These are phyloP conservation scores for Nicotiana noctiflora DNA, from an alignment of 257 asterid species.

Conservation along the genomic window DNA sequence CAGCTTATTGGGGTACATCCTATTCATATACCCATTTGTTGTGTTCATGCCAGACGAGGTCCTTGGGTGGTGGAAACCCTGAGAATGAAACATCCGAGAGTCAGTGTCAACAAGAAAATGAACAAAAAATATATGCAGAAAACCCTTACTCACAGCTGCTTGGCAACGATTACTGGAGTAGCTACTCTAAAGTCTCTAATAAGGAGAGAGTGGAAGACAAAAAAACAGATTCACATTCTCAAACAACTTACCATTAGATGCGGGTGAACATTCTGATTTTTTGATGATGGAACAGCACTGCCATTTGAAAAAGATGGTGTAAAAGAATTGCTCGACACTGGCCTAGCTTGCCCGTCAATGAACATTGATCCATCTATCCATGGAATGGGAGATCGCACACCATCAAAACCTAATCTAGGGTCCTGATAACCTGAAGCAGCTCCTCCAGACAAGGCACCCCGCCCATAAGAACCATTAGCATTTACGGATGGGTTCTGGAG, in stretches of 20 bases:
- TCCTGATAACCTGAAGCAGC: constrained; percentile 54
- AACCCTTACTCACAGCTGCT: neutral
- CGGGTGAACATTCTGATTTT: constrained; percentile 43
- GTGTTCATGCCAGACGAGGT: constrained; percentile 40
- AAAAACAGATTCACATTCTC: neutral
- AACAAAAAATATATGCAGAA: neutral
- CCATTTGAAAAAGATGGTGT: constrained; percentile 35
- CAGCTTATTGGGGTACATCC: constrained; percentile 45
- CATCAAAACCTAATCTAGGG: constrained; percentile 53
- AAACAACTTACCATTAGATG: constrained; percentile 35
- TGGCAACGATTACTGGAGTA: neutral
- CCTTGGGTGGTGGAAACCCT: constrained; percentile 49
- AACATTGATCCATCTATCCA: constrained; percentile 55
- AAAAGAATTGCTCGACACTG: constrained; percentile 34
- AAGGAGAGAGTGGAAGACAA: neutral
- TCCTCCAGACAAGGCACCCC: constrained; percentile 47
- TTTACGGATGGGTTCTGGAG: constrained; percentile 37
- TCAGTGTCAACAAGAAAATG: neutral
- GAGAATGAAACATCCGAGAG: neutral
- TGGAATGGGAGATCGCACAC: constrained; percentile 46
- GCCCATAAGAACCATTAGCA: constrained; percentile 36
- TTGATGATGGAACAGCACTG: constrained; percentile 32
- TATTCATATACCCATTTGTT: constrained; percentile 41
- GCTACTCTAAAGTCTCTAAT: neutral
- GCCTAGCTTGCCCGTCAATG: constrained; percentile 53